Evolutionary conservation across 495 filamentous ascomycete genomes (phyloP).

Genomic region (Delitschia confertaspora): DNA sequence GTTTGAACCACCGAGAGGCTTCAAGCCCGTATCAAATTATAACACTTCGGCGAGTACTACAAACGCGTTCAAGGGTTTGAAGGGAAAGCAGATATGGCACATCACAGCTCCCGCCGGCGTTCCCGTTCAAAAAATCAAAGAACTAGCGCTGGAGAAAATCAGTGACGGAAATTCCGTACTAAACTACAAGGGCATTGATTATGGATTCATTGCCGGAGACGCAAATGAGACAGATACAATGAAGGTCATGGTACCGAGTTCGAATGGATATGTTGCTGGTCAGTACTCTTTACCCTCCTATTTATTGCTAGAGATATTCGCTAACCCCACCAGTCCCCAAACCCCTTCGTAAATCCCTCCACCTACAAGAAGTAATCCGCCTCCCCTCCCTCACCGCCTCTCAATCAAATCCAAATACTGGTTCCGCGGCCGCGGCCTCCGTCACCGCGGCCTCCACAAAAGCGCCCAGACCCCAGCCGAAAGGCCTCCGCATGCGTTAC

Average conservation of each 20-base stretch:
- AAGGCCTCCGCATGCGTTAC: slow-evolving; percentile 53
- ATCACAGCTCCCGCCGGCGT: slow-evolving; percentile 44
- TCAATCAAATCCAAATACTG: slow-evolving; percentile 30
- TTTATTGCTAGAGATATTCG: background rate
- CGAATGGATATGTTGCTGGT: slow-evolving; percentile 17
- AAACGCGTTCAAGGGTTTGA: slow-evolving; percentile 30
- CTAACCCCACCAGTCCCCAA: slow-evolving; percentile 5
- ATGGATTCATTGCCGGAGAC: slow-evolving; percentile 39
- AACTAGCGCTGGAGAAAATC: slow-evolving; percentile 35
- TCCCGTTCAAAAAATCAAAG: slow-evolving; percentile 37
- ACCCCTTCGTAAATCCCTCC: slow-evolving; percentile 18
- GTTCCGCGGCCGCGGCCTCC: slow-evolving; percentile 36
- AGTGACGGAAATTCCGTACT: slow-evolving; percentile 32
- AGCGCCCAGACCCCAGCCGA: slow-evolving; percentile 44
- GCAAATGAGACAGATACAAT: slow-evolving; percentile 34
- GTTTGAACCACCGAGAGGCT: slow-evolving; percentile 37
- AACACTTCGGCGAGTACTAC: slow-evolving; percentile 13
- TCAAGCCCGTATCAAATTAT: slow-evolving; percentile 27
- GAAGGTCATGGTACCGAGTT: slow-evolving; percentile 30
- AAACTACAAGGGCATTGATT: slow-evolving; percentile 36
- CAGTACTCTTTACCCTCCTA: no score
- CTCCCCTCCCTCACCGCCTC: slow-evolving; percentile 33
- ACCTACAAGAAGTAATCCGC: slow-evolving; percentile 28
- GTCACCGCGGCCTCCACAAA: slow-evolving; percentile 32
- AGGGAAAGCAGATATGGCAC: slow-evolving; percentile 48